Base-by-base conservation (phyloP, 805 yeast genomes). In the Brettanomyces naardenensis region DNA sequence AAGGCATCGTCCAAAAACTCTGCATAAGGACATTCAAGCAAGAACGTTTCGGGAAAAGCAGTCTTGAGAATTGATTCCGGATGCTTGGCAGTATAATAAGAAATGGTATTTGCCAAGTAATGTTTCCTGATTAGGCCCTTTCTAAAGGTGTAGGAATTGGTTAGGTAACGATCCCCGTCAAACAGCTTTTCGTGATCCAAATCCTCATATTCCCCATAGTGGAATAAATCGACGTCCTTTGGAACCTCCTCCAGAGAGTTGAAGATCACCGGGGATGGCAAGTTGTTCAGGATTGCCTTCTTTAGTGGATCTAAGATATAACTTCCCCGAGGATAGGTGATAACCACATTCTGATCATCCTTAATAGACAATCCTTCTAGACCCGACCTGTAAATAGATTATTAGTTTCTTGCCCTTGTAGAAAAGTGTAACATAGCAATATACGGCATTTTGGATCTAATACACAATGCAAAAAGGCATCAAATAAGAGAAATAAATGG, bases 1-100 rank as follows among this genome's bases (percentile, higher is more conserved):
- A 92, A 65, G 0, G 95, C 73, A 54, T 92, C 98, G 50, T 92
- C 97, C 36, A 92, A 64, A 50, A 92, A 92, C 57, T 92, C 98
- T 1, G 97, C 97, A 59, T 86, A 92, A 51, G 90, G 97, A 18
- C 92, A 74, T 53, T 92, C 97, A 23, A 92, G 64, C 39, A 80
- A 79, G 59, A 68, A 87, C 3, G 89, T 71, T 38, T 76, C 84
- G 1, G 97, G 90, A 43, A 76, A 78, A 2, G 92, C 76, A 1
- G 44, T 49, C 2, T 56, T 62, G 39, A 92, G 64, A 1, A 77
- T 62, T 1, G 89, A 77, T 0, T 62, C 58, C 1, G 95, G 95
- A 51, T 88, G 61, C 54, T 92, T 92, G 6, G 80, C 85, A 4
- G 64, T 62, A 49, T 73, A 89, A 41, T 76, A 73, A 36, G 75